Evolutionary conservation across 495 filamentous ascomycete genomes (phyloP), one percentile per base, ranked within the genome.

Genomic region (Aspergillus steynii): DNA sequence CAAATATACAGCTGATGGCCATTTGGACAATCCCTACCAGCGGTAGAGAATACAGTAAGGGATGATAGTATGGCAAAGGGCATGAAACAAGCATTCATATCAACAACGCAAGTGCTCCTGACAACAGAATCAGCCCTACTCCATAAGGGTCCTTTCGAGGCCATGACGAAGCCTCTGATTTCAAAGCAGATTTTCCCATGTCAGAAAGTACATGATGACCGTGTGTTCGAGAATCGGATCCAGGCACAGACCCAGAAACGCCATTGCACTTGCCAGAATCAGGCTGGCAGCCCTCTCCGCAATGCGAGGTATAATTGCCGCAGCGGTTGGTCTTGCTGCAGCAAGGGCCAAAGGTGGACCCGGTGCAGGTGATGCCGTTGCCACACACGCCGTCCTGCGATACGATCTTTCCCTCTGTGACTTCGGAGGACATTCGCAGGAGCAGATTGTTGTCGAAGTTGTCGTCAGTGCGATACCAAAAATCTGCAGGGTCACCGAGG

Each of bases 381-480:
- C 83, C 82, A 64, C 85, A 87, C n/a, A 69, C 78, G 0, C 82
- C 84, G 58, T 87, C 81, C 10, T 62, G 31, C 54, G 79, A 83
- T 31, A 85, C 64, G n/a, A 64, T 64, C 50, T 70, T 69, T 31
- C 68, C 56, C 54, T 63, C 63, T 71, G 81, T 55, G 53, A 65
- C 62, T 37, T 60, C 74, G 71, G 65, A 79, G 68, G 48, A 28
- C 52, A n/a, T 20, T 67, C 64, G n/a, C 63, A 31, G 66, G 45
- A 42, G 46, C 37, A 26, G 65, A 54, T 42, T 60, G 56, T 56
- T 51, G 26, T 48, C 46, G 9, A 59, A 53, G n/a, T 67, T 62
- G 45, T 61, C 62, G 29, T 78, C 75, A 14, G 67, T 65, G 42
- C 83, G 81, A 62, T 88, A 96, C 91, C 91, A 96, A 68, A 89